Evolutionary conservation across 805 yeast genomes (phyloP), one percentile per base, ranked within the genome.

Genomic region (Saturnispora diversa): DNA sequence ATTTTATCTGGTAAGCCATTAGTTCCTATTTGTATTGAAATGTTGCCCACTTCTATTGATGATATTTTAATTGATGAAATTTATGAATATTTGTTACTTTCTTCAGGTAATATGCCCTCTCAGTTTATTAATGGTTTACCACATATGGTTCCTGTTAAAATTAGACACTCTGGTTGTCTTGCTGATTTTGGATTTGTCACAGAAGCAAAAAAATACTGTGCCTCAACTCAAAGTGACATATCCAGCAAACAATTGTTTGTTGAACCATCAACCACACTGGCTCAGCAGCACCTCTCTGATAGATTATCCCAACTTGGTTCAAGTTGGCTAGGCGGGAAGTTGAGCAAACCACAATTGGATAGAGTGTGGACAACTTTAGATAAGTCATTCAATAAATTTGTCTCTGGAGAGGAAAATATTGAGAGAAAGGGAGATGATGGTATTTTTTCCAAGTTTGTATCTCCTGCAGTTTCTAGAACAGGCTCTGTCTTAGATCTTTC

Each of bases 331-430:
- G 80, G 84, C 11, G 77, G 79, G 52, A 56, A 53, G 33, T 39
- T 59, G 13, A 54, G 57, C 10, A 54, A 56, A 30, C 57, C 62
- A 1, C 54, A 55, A 17, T 31, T 57, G 16, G 94, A 87, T 50
- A 81, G 76, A 54, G 80, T 86, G 40, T 85, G 95, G 95, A 90
- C 92, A 9, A 88, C 82, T 31, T 60, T 85, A 33, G 95, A 85
- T 57, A 85, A 85, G 55, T 75, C 84, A 5, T 76, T 82, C 53
- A 79, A 74, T 55, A 79, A 77, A 56, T 77, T 80, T 58, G 87
- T 90, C 43, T 80, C 94, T 29, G 97, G 95, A 1, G 97, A 90
- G 35, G 94, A 83, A 26, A 32, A 20, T 20, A 65, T 67, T 21
- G 59, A 62, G 5, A 64, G 63, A 33, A 55, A 58, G 11, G 51